These are phyloP conservation scores for Ceratobasidium sp. DNA, from an alignment of 1,284 basidiomycete species.

Conservation along the genomic window DNA sequence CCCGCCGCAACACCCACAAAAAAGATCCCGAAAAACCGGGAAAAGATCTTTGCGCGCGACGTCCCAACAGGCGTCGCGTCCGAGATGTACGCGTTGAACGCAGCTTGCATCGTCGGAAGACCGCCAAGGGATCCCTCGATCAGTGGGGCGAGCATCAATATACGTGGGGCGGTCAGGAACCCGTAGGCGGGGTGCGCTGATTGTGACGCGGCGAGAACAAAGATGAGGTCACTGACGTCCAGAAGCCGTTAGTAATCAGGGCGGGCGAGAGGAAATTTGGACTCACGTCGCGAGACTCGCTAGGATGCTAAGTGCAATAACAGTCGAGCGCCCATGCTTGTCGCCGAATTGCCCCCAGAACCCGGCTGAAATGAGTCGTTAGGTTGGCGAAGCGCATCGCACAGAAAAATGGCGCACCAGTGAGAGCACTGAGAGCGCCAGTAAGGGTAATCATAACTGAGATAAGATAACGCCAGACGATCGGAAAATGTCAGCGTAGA, in stretches of 20 bases:
- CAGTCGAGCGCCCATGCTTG: slow-evolving; percentile 76
- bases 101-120: slow-evolving; percentile 75
- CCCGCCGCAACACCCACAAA: slow-evolving; percentile 78
- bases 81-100: slow-evolving; percentile 77
- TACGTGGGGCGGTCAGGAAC: slow-evolving; percentile 70
- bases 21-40: slow-evolving; percentile 76
- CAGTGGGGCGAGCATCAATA: slow-evolving; percentile 83
- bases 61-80: slow-evolving; percentile 83
- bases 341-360: slow-evolving; percentile 91
- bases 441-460: slow-evolving; percentile 69
- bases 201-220: slow-evolving; percentile 76
- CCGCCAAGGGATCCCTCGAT: slow-evolving; percentile 89
- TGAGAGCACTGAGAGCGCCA: slow-evolving; percentile 81
- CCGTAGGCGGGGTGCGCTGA: slow-evolving; percentile 62
- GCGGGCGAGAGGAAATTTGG: slow-evolving; percentile 15
- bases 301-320: slow-evolving; percentile 74
- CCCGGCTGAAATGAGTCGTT: no score
- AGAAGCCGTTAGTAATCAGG: slow-evolving; percentile 45
- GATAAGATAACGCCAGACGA: slow-evolving; percentile 18
- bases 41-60: slow-evolving; percentile 76
- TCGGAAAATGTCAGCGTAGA: slow-evolving; percentile 30
- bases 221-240: slow-evolving; percentile 79
- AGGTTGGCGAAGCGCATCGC: no score
- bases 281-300: slow-evolving; percentile 81
- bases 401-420: slow-evolving; percentile 1